Evolutionary conservation across 1,284 basidiomycete species (phyloP).

Genomic region (Ustilago trichophora): DNA sequence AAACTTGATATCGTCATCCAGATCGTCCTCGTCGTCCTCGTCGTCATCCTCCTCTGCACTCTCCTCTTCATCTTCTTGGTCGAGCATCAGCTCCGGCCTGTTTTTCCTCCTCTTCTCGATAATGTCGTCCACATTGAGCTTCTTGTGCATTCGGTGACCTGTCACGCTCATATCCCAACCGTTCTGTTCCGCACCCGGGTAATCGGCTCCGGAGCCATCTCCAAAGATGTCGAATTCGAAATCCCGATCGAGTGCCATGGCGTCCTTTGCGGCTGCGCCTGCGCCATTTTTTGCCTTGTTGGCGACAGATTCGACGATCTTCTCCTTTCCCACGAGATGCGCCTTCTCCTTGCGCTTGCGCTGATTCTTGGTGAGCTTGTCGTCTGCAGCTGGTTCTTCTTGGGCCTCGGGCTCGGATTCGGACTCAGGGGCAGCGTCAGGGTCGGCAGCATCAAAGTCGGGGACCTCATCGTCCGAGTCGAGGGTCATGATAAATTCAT

Average conservation of each 20-base stretch:
- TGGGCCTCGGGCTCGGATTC: slow-evolving; percentile 20
- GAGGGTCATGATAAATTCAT: slow-evolving; percentile 65
- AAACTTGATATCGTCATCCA: slow-evolving; percentile 46
- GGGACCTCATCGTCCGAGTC: slow-evolving; percentile 61
- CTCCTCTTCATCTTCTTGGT: slow-evolving; percentile 29
- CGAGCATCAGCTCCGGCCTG: slow-evolving; percentile 17
- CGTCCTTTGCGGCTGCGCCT: slow-evolving; percentile 12
- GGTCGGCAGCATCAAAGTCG: slow-evolving; percentile 22
- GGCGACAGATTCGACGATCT: slow-evolving; percentile 52
- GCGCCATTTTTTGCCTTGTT: slow-evolving; percentile 5
- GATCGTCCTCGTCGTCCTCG: slow-evolving; percentile 12
- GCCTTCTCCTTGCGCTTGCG: slow-evolving; percentile 49
- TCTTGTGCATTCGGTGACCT: slow-evolving; percentile 44
- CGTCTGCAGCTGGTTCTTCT: slow-evolving; percentile 2
- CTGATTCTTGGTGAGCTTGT: slow-evolving; percentile 40
- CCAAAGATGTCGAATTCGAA: slow-evolving; percentile 63
- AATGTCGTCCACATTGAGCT: slow-evolving; percentile 63
- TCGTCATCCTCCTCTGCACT: slow-evolving; percentile 39
- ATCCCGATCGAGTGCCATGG: slow-evolving; percentile 44
- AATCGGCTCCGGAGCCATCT: slow-evolving; percentile 27
- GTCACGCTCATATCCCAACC: slow-evolving; percentile 60
- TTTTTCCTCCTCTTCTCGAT: slow-evolving; percentile 60
- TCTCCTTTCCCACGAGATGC: slow-evolving; percentile 54
- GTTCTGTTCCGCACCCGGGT: slow-evolving; percentile 4
- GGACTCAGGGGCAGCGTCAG: background rate